A percentile compares a stretch with the other conserved stretches of the same genome.
These are phyloP conservation scores for Aspergillus ruber DNA, from an alignment of 2,329 filamentous ascomycete species.

Conservation along the genomic window DNA sequence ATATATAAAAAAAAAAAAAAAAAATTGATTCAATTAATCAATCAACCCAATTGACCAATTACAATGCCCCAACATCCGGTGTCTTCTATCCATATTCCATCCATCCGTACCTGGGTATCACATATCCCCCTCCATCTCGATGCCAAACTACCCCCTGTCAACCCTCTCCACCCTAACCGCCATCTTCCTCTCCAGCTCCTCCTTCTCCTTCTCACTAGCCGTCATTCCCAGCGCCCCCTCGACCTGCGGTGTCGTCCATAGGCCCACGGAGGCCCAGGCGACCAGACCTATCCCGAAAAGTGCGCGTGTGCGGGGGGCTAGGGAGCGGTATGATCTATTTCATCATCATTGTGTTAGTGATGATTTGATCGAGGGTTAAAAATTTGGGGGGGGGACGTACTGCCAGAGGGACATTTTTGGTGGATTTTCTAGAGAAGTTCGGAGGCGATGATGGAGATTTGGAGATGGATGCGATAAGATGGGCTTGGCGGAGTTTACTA, in stretches of 20 bases:
- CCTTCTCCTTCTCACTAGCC: conserved; percentile 66
- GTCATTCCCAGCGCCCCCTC: conserved; percentile 68
- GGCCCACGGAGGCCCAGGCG: conserved; percentile 66
- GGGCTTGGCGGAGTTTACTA: too few species aligned
- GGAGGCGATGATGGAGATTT: too few species aligned
- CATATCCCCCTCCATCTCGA: neutral
- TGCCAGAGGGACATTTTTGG: conserved; percentile 35
- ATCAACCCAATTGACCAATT: too few species aligned
- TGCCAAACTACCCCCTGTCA: conserved; percentile 19
- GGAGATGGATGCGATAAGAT: too few species aligned
- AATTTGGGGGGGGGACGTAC: conserved; percentile 19
- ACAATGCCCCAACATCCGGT: too few species aligned
- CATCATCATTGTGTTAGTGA: too few species aligned
- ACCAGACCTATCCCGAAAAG: conserved; percentile 68
- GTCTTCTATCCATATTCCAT: too few species aligned
- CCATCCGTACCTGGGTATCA: too few species aligned
- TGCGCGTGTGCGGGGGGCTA: conserved; percentile 64
- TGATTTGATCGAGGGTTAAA: too few species aligned
- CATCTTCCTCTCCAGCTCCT: conserved; percentile 49
- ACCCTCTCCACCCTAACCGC: conserved; percentile 28
- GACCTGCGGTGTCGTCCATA: conserved; percentile 66
- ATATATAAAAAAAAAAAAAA: too few species aligned
- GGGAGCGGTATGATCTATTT: conserved; percentile 62
- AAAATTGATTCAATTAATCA: too few species aligned
- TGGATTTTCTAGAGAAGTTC: neutral